Base-by-base conservation (phyloP, 352 stramenopile genomes). In the Globisporangium middletonii region DNA sequence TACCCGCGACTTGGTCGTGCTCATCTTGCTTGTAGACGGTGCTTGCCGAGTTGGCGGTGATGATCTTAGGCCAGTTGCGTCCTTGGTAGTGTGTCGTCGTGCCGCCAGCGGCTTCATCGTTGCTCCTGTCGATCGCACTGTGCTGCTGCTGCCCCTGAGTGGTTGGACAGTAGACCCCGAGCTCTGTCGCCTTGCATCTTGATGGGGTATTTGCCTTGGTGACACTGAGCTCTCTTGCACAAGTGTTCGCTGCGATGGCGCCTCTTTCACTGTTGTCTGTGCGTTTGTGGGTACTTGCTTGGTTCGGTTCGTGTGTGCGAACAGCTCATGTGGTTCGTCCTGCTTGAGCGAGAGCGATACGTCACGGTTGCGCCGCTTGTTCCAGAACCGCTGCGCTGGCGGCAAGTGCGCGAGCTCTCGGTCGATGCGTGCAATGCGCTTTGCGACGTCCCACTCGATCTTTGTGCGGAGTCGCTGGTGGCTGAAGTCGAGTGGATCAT, bases 381-480 rank as follows among this genome's bases (percentile, higher is more conserved):
- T 68, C 80, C 77, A 90, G 42, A 79, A 88, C 7, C 80, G 68
- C 41, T 87, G 68, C 2, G 55, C 55, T 27, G 62, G 71, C 5
- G 78, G 73, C 57, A 80, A 66, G 35, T 65, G 67, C 52, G 67
- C 67, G 64, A 89, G 60, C 52, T 89, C 78, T 13, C 77, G 64
- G 23, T 89, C 78, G 18, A 91, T 75, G 4, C 81, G 77, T 2
- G 81, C 81, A 46, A 89, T 89, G 6, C 81, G 72, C 57, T 75
- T 74, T 45, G 81, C 63, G 28, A 91, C 77, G 65, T 91, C 81
- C 81, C 78, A 91, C 52, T 88, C 76, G 52, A 91, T 44, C 18
- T 73, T 68, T 0, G 71, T 59, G 37, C 68, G 75, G 55, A 72
- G 70, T 4, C 69, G 60, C 55, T 65, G 68, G 37, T 19, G 55